Evolutionary conservation across 2,329 filamentous ascomycete genomes (phyloP), one percentile per base, ranked within the genome.

Genomic region (Hypomyces rosellus): DNA sequence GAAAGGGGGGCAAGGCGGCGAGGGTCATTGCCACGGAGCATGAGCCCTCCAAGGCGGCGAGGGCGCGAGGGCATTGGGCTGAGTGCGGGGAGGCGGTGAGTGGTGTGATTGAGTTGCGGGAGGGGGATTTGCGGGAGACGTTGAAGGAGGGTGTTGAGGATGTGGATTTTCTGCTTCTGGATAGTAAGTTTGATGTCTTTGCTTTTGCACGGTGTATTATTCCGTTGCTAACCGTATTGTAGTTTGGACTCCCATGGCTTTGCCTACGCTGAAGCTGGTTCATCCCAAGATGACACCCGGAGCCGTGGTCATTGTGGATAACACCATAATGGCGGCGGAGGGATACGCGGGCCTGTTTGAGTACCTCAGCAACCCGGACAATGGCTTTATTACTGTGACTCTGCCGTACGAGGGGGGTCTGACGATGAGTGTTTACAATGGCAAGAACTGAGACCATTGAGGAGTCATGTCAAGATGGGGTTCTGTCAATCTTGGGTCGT

Each of bases 21-120:
- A 59, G 34, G 14, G 79, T 85, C 0, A 74, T 85, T 56, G 81
- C 73, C 0, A 85, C 81, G 0, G 82, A 85, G 63, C 75, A 81
- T 41, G 82, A 85, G 62, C 60, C 64, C 0, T 59, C 57, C 2
- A 85, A 85, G 62, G 79, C 78, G 0, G 66, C 55, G 11, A 64
- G 60, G 39, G 81, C 82, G 5, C 68, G 69, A n/a, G 65, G 69
- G 55, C 65, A 84, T 57, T 85, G 81, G 81, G 65, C 60, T 12
- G 62, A 71, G 46, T 74, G 74, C 1, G 80, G 80, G 0, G 64
- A 72, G 0, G 69, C 71, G n/a, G 72, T 83, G 2, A 69, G 70
- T 52, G 59, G 61, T 1, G 68, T 70, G 59, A 80, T 84, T 56
- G 80, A 84, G 15, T 57, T 85, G 15, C 65, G 81, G 2, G 76